phyloP scores from a whole-genome alignment of 768 basidiomycete species.

The Lyophyllum decastes region DNA sequence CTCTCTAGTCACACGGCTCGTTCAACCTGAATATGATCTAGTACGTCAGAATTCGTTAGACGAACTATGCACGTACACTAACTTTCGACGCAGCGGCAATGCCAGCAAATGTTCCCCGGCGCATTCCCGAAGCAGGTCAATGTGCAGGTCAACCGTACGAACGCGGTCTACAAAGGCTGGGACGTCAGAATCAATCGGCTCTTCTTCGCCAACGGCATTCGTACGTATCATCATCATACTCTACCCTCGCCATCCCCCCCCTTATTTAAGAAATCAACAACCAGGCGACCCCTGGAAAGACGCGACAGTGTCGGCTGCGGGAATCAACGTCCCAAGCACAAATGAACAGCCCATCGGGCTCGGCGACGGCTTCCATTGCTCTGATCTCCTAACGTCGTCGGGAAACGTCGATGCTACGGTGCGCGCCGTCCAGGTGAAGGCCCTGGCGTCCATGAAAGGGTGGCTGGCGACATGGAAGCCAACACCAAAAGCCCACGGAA shows the following conservation, averaged over 20 bases:
- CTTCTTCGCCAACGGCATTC: conserved; percentile 71
- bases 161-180: conserved; percentile 60
- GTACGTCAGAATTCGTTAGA: conserved; percentile 27
- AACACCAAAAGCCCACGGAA: not conserved
- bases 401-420: conserved; percentile 53
- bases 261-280: not conserved
- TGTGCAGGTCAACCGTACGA: not conserved
- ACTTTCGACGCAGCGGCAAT: not conserved
- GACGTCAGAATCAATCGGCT: conserved; percentile 54
- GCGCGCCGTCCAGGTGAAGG: conserved; percentile 52
- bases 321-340: conserved; percentile 46
- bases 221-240: conserved; percentile 37
- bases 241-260: not conserved
- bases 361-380: conserved; percentile 68
- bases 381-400: conserved; percentile 48
- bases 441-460: conserved; percentile 48
- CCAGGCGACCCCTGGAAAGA: conserved; percentile 75
- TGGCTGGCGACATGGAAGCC: conserved; percentile 54
- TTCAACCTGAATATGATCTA: conserved; percentile 57
- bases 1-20: conserved; percentile 53
- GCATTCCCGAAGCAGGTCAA: not conserved
- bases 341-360: conserved; percentile 54
- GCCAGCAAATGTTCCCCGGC: not conserved
- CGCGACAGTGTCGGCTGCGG: conserved; percentile 63
- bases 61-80: not conserved